A percentile compares a stretch with the other conserved stretches of the same genome.
These are phyloP conservation scores for Globisporangium takayamanum DNA, from an alignment of 352 stramenopile genomes.

Conservation along the genomic window DNA sequence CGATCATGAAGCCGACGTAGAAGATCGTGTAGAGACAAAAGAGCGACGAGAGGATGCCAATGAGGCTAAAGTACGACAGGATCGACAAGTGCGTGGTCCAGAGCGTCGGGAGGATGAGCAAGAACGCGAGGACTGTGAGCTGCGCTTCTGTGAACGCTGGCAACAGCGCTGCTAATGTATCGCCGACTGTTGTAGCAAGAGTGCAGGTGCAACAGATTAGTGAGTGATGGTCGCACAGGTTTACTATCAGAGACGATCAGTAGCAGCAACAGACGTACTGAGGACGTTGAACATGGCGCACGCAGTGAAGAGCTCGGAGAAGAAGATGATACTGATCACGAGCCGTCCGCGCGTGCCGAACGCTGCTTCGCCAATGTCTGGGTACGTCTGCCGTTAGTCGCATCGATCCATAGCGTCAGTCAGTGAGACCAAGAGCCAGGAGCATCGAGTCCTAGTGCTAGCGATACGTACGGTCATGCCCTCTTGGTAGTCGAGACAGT, in stretches of 20 bases:
- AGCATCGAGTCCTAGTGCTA: no score
- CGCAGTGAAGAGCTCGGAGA: conserved; percentile 75
- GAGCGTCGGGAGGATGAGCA: conserved; percentile 70
- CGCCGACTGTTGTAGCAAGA: conserved; percentile 39
- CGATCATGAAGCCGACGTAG: conserved; percentile 64
- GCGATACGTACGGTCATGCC: conserved; percentile 45
- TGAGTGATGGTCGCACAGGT: not conserved
- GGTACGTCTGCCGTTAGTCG: conserved; percentile 40
- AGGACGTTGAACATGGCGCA: conserved; percentile 77
- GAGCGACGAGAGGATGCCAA: conserved; percentile 80
- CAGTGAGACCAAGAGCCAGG: no score
- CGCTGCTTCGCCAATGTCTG: conserved; percentile 75
- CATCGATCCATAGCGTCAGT: not conserved
- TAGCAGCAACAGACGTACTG: conserved; percentile 31
- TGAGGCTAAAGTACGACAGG: conserved; percentile 79
- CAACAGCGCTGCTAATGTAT: conserved; percentile 69
- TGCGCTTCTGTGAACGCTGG: conserved; percentile 50
- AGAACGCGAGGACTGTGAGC: conserved; percentile 59
- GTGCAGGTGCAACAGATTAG: not conserved
- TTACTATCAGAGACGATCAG: not conserved
- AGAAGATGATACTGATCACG: conserved; percentile 78
- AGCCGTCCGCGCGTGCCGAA: conserved; percentile 65
- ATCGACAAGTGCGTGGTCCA: conserved; percentile 80
- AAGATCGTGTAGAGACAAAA: conserved; percentile 75
- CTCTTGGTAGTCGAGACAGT: conserved; percentile 75